Evolutionary conservation across 306 rosid genomes (phyloP), one percentile per base, ranked within the genome.

Genomic region (Malus sieversii): DNA sequence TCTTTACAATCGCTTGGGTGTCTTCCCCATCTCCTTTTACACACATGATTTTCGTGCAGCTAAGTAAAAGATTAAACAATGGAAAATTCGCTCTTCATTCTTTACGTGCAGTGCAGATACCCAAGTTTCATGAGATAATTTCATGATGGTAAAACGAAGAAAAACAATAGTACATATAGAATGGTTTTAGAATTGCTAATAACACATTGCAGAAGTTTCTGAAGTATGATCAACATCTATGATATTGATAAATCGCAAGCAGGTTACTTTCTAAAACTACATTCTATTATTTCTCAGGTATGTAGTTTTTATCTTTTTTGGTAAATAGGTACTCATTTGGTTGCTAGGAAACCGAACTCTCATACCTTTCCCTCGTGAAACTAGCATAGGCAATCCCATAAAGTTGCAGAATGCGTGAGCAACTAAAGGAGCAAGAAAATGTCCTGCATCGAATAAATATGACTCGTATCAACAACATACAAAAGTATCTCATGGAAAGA

Each of bases 341-440:
- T 73, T 45, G 61, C 71, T 19, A 70, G 45, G 52, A 65, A 81
- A 80, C 48, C 6, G 64, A 68, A 69, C 48, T 33, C 4, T 68
- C 88, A 60, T 90, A 92, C 99, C 97, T 78, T 80, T 88, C 59
- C 89, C 83, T 25, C 38, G 74, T 16, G 96, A 88, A 82, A 81
- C 84, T 60, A 90, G 44, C 40, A 66, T 85, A 32, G 99, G 98
- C 81, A 90, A 82, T 78, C 98, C 99, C 99, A 96, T 90, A 78
- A 85, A 87, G 75, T 96, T 96, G 86, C 99, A 96, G 77, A 80
- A 90, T 35, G 86, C 57, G 58, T 92, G 99, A 66, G 97, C 97
- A 76, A 86, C 92, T 71, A 90, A 70, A 1, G 99, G 97, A 75
- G 96, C 92, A 18, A 88, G 80, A 70, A 96, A 87, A 88, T 96